phyloP scores from a whole-genome alignment of 208 protist species.

The Trypanosomatidae sp. region DNA sequence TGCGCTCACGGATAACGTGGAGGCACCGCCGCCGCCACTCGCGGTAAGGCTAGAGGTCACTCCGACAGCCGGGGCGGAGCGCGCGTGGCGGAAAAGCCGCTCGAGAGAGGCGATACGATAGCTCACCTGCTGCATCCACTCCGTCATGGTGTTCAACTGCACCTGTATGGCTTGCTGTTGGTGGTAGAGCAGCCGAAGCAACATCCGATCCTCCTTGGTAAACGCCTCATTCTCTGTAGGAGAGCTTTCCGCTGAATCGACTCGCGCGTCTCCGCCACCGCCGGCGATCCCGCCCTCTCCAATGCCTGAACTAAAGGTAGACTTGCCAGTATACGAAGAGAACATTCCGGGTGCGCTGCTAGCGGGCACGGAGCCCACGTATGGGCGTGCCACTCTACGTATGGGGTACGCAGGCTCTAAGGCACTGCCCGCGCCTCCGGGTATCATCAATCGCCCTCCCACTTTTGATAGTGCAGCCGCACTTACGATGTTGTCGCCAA shows the following conservation, averaged over 20 bases:
- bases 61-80: conserved; percentile 11
- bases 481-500: background rate
- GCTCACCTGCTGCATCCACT: conserved; percentile 72
- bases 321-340: conserved; percentile 2
- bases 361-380: conserved; percentile 13
- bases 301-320: background rate
- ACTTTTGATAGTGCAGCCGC: background rate
- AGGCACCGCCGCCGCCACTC: background rate
- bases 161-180: conserved; percentile 84
- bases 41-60: background rate
- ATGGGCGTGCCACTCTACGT: conserved; percentile 8
- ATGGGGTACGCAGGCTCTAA: conserved; percentile 3
- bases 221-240: conserved; percentile 26
- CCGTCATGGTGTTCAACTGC: conserved; percentile 72
- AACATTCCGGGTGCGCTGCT: background rate
- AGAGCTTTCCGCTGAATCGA: background rate
- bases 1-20: background rate
- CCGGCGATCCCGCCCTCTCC: background rate
- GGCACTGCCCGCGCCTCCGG: conserved; percentile 4
- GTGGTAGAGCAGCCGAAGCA: conserved; percentile 77
- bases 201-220: conserved; percentile 69
- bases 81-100: conserved; percentile 9
- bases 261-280: background rate
- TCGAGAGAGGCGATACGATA: conserved; percentile 28
- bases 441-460: conserved; percentile 8